Evolutionary conservation across 2,329 filamentous ascomycete genomes (phyloP).

Genomic region (Diaporthe batatas): DNA sequence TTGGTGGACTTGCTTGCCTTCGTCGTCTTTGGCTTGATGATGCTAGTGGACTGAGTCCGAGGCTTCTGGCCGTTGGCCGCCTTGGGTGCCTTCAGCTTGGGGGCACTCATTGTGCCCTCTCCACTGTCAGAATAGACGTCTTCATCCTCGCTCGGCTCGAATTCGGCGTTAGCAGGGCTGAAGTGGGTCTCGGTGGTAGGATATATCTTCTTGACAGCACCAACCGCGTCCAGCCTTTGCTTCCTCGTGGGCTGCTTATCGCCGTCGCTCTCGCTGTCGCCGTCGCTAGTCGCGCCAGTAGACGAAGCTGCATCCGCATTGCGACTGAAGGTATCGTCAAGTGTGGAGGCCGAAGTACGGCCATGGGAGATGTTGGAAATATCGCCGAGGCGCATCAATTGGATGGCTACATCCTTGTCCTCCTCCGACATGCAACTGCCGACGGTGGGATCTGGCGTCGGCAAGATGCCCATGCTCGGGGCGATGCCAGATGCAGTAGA

Average conservation of each 20-base stretch:
- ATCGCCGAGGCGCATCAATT: constrained; percentile 95
- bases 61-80: constrained; percentile 54
- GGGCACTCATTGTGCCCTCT: constrained; percentile 54
- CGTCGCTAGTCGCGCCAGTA: constrained; percentile 85
- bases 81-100: constrained; percentile 57
- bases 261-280: constrained; percentile 76
- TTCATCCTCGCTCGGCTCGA: constrained; percentile 70
- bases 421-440: constrained; percentile 98
- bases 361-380: constrained; percentile 94
- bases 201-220: constrained; percentile 61
- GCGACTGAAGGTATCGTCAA: constrained; percentile 94
- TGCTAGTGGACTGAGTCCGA: constrained; percentile 52
- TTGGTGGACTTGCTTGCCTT: constrained; percentile 57
- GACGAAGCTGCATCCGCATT: constrained; percentile 88
- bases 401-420: constrained; percentile 91
- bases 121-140: constrained; percentile 64
- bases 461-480: constrained; percentile 72
- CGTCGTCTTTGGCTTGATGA: constrained; percentile 56
- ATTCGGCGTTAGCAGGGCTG: constrained; percentile 56
- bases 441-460: constrained; percentile 96
- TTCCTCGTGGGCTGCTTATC: constrained; percentile 71
- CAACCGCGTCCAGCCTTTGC: constrained; percentile 65
- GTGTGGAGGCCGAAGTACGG: constrained; percentile 90
- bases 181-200: constrained; percentile 67
- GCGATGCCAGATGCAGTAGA: constrained; percentile 57